Evolutionary conservation across 2,329 filamentous ascomycete species (phyloP).

Genomic region (Hortaea sp.): DNA sequence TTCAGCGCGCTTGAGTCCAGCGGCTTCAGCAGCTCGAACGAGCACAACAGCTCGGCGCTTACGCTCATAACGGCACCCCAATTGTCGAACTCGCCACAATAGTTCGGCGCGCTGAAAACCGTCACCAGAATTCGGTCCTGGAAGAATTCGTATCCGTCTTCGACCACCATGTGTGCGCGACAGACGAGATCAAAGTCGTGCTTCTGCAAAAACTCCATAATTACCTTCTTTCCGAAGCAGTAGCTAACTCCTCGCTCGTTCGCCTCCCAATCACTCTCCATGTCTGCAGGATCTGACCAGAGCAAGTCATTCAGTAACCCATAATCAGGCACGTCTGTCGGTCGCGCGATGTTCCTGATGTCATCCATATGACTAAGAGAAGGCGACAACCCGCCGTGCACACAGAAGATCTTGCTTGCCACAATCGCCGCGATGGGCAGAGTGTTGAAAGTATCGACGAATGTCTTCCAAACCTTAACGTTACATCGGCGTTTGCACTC

Average conservation of each 20-base stretch:
- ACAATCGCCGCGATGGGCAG: slow-evolving; percentile 94
- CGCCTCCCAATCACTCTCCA: slow-evolving; percentile 91
- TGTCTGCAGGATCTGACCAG: slow-evolving; percentile 96
- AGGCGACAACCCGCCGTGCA: slow-evolving; percentile 88
- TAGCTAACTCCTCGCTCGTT: slow-evolving; percentile 97
- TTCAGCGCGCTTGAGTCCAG: slow-evolving; percentile 93
- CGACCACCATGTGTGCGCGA: slow-evolving; percentile 96
- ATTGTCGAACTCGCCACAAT: slow-evolving; percentile 98
- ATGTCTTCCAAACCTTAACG: slow-evolving; percentile 97
- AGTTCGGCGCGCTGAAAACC: slow-evolving; percentile 95
- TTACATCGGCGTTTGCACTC: slow-evolving; percentile 95
- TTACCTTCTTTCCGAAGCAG: slow-evolving; percentile 96
- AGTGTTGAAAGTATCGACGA: slow-evolving; percentile 92
- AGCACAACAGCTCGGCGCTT: slow-evolving; percentile 83
- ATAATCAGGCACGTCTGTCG: slow-evolving; percentile 95
- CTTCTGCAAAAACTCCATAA: slow-evolving; percentile 84
- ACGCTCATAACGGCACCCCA: slow-evolving; percentile 99
- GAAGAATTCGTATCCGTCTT: slow-evolving; percentile 98
- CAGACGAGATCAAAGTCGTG: slow-evolving; percentile 98
- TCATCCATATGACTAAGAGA: slow-evolving; percentile 95
- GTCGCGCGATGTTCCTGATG: slow-evolving; percentile 88
- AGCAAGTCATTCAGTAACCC: slow-evolving; percentile 88
- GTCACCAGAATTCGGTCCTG: slow-evolving; percentile 90
- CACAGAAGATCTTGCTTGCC: slow-evolving; percentile 94
- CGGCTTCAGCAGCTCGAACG: slow-evolving; percentile 92